phyloP scores from a whole-genome alignment of 176 grass and related monocot species.

The Triticum timopheevii region DNA sequence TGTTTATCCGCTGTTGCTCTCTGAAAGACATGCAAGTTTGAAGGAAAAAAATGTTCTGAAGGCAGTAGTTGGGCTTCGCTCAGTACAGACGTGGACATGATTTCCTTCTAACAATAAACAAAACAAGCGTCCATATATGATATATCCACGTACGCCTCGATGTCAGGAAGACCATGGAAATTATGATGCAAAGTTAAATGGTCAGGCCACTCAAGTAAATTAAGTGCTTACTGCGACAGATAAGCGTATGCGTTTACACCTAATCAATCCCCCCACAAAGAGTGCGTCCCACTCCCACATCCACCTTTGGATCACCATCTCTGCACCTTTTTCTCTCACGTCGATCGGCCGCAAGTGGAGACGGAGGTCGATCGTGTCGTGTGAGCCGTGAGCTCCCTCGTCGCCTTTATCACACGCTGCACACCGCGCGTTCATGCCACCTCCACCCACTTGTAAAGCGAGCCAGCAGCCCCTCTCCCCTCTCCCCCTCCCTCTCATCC shows the following conservation, averaged over 20 bases:
- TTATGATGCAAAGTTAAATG: neutral
- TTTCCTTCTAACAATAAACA: neutral
- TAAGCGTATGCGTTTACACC: neutral
- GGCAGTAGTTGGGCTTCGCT: neutral
- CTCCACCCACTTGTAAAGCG: slow-evolving; percentile 44
- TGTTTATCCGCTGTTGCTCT: neutral
- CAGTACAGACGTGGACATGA: neutral
- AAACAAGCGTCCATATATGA: too few species aligned
- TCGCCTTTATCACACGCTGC: slow-evolving; percentile 18
- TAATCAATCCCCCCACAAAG: neutral
- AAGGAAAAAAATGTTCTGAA: neutral
- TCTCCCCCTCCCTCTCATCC: neutral
- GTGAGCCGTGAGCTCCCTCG: slow-evolving; percentile 35
- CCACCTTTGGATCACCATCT: neutral
- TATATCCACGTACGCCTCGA: neutral
- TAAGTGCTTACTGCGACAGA: neutral
- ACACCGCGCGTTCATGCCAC: neutral
- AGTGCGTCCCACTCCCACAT: neutral
- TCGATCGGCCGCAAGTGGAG: slow-evolving; percentile 31
- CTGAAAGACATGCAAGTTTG: neutral
- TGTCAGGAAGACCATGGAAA: neutral
- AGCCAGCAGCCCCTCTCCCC: neutral
- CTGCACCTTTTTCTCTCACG: neutral
- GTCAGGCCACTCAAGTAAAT: neutral
- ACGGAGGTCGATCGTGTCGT: slow-evolving; percentile 10